Base-by-base conservation (phyloP, 1,284 basidiomycete species). In the Microbotryum intermedium region DNA sequence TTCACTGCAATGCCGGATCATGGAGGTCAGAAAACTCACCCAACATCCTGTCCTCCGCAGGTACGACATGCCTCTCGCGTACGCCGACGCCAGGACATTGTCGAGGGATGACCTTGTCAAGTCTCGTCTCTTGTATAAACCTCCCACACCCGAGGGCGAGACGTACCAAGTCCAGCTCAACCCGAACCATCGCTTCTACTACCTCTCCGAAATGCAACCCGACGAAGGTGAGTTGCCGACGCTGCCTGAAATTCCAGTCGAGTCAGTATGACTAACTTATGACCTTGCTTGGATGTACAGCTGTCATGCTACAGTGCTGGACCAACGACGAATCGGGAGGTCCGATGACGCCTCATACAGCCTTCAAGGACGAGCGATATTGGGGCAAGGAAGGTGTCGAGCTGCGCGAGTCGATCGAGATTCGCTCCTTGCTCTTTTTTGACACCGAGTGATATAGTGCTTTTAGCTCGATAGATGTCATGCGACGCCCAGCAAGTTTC, bases 41-140 rank as follows among this genome's bases (percentile, higher is more conserved):
- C 65, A 72, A 8, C 74, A 79, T 61, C 70, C 80, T 4, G 80
- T 83, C 10, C 72, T 75, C 43, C 18, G 18, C 34, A 39, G 34
- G 18, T 39, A 39, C 11, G 84, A 85, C 69, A 79, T 76, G 74
- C 84, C 84, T 2, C 77, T 86, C 46, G 81, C 81, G 1, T 74
- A 85, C 6, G 84, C 83, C 67, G 85, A 87, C 68, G 83, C 74
- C 53, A 72, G 81, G 28, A 80, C 77, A 42, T 78, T 86, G n/a
- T 53, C 68, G 4, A 69, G 77, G 62, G 72, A 73, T 21, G 82
- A 84, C 67, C 72, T 81, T 11, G 74, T 81, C 21, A 77, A 81
- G 1, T 75, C 80, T 1, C 76, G 79, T n/a, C 73, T 84, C 25
- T 70, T 77, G 44, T 83, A 81, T 65, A n/a, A 48, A 21, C 25